Conservation (phyloP, 2,329 filamentous ascomycete genomes). For the Penicillium sp. region DNA sequence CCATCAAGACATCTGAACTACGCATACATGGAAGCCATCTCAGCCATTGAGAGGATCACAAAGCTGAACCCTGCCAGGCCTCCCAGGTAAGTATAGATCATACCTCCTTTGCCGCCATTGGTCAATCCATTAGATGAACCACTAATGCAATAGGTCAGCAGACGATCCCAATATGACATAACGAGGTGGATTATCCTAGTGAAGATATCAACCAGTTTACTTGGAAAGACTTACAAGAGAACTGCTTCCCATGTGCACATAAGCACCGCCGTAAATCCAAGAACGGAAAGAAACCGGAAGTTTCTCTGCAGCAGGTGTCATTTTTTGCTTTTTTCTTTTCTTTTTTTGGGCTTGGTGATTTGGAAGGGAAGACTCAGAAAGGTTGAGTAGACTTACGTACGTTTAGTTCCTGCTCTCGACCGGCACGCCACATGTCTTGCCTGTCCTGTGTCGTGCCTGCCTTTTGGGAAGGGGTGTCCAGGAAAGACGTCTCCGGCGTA, state of each 20-base stretch:
- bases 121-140: not conserved
- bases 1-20: not conserved
- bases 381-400: not conserved
- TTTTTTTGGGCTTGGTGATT: not conserved
- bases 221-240: not conserved
- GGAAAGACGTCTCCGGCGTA: not conserved
- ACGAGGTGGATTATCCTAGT: not conserved
- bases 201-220: not conserved
- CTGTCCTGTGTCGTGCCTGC: not conserved
- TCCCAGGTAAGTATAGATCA: not conserved
- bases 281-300: not conserved
- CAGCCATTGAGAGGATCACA: not conserved
- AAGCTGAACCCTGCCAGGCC: not conserved
- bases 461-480: not conserved
- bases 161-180: not conserved
- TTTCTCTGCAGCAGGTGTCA: not conserved
- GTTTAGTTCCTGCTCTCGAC: not conserved
- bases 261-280: not conserved
- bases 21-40: not conserved
- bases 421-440: not conserved
- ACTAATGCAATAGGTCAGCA: not conserved
- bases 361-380: not conserved
- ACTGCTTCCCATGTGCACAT: slow-evolving; percentile 1
- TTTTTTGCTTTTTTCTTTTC: not conserved
- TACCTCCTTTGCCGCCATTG: not conserved